Evolutionary conservation across 2,329 filamentous ascomycete species (phyloP).

Genomic region (Clarireedia hainanense): DNA sequence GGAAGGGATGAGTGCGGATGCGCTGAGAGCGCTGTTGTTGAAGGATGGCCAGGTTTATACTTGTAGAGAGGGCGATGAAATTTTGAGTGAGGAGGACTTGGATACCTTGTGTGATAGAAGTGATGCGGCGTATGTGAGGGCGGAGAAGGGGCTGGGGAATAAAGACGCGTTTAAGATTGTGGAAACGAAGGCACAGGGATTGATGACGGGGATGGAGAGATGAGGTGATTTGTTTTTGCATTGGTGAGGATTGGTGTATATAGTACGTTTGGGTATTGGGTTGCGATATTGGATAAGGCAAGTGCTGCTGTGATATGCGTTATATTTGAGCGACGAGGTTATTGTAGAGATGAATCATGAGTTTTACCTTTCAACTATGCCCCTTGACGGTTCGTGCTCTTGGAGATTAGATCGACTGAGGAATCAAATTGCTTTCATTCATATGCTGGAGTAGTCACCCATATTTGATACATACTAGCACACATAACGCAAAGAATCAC

Average conservation of each 20-base stretch:
- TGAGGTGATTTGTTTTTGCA: neutral
- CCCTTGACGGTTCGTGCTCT: no score
- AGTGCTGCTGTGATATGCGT: neutral
- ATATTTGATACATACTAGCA: no score
- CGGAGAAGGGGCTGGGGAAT: slow-evolving; percentile 70
- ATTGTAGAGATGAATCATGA: no score
- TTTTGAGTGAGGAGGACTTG: slow-evolving; percentile 71
- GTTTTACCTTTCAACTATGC: no score
- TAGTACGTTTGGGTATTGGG: neutral
- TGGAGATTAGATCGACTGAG: no score
- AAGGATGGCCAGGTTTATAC: slow-evolving; percentile 64
- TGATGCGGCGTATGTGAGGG: slow-evolving; percentile 56
- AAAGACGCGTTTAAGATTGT: slow-evolving; percentile 69
- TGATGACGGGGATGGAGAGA: slow-evolving; percentile 22
- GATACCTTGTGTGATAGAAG: slow-evolving; percentile 67
- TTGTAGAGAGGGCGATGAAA: slow-evolving; percentile 49
- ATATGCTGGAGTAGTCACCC: no score
- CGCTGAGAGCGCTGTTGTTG: slow-evolving; percentile 52
- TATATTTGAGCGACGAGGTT: neutral
- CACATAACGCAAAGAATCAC: no score
- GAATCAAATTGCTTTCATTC: no score
- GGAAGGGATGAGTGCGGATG: slow-evolving; percentile 48
- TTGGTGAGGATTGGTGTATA: neutral
- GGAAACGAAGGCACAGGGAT: slow-evolving; percentile 56
- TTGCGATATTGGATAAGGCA: neutral